Conservation (phyloP, 129 eudicot species). For the Ambrosia trifida region DNA sequence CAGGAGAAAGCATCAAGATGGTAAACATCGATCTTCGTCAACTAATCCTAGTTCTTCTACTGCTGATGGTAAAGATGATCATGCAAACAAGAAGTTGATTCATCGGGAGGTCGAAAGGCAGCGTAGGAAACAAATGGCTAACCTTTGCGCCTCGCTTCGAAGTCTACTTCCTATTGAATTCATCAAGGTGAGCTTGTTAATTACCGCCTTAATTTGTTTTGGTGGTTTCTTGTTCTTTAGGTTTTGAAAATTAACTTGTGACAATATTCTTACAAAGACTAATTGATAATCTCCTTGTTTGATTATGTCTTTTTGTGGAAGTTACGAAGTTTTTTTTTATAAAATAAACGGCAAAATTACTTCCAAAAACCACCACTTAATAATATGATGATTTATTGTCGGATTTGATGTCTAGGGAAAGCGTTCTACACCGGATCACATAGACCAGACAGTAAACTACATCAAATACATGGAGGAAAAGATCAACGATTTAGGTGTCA, state of each 20-base stretch:
- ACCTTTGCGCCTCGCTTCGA: conserved; percentile 61
- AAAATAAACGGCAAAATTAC: too few species aligned
- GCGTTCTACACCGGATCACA: conserved; percentile 59
- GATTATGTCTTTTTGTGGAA: too few species aligned
- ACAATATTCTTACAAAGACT: neutral
- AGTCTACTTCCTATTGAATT: conserved; percentile 67
- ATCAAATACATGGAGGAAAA: conserved; percentile 48
- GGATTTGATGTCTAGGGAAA: conserved; percentile 46
- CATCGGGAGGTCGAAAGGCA: conserved; percentile 64
- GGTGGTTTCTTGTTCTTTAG: neutral
- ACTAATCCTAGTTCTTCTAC: conserved; percentile 28
- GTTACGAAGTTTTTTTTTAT: too few species aligned
- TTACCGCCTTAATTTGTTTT: neutral
- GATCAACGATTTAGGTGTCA: conserved; percentile 30
- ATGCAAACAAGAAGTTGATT: conserved; percentile 31
- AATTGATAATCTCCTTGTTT: too few species aligned
- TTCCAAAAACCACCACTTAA: too few species aligned
- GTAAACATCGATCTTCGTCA: neutral
- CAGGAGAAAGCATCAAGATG: conserved; percentile 19
- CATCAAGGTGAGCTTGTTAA: conserved; percentile 46
- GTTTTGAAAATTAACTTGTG: neutral
- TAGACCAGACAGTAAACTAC: conserved; percentile 53
- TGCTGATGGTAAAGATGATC: conserved; percentile 17
- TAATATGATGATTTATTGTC: neutral
- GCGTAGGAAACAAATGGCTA: conserved; percentile 72